A percentile compares a stretch with the other conserved stretches of the same genome.
Conservation (phyloP, 2,329 filamentous ascomycete genomes). For the Myriosclerotinia curreyana region DNA sequence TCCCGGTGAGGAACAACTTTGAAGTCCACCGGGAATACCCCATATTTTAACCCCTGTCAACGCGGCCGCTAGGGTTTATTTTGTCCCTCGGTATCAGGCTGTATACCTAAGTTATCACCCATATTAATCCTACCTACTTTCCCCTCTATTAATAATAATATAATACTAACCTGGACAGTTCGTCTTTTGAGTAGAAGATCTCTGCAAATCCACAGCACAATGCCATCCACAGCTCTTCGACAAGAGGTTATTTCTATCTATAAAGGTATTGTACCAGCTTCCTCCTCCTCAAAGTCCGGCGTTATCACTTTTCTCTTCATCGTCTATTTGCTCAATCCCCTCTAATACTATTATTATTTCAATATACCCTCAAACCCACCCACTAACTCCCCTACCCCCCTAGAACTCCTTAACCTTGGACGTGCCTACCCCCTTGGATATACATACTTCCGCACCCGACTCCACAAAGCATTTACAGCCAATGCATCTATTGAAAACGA, state of each 20-base stretch:
- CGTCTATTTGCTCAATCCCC: background rate
- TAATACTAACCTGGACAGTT: background rate
- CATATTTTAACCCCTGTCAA: background rate
- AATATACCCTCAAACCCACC: background rate
- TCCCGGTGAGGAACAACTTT: background rate
- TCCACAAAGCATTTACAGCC: slow-evolving; percentile 81
- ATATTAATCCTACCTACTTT: background rate
- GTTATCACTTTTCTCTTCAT: background rate
- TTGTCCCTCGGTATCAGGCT: background rate
- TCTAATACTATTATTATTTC: background rate
- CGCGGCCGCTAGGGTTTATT: background rate
- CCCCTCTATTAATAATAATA: too few relatives aligned
- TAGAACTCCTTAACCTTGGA: slow-evolving; percentile 81
- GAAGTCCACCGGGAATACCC: background rate
- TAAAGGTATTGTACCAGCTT: slow-evolving; percentile 60
- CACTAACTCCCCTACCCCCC: background rate
- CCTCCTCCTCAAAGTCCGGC: background rate
- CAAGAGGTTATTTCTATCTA: slow-evolving; percentile 81
- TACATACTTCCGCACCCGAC: slow-evolving; percentile 72
- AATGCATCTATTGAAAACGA: slow-evolving; percentile 70
- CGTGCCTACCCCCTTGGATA: slow-evolving; percentile 84
- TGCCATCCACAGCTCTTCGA: slow-evolving; percentile 49
- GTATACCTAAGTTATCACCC: background rate
- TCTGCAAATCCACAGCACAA: background rate
- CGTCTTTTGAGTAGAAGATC: background rate